These are phyloP conservation scores for Salix viminalis DNA, from an alignment of 345 rosid genomes.

Conservation along the genomic window DNA sequence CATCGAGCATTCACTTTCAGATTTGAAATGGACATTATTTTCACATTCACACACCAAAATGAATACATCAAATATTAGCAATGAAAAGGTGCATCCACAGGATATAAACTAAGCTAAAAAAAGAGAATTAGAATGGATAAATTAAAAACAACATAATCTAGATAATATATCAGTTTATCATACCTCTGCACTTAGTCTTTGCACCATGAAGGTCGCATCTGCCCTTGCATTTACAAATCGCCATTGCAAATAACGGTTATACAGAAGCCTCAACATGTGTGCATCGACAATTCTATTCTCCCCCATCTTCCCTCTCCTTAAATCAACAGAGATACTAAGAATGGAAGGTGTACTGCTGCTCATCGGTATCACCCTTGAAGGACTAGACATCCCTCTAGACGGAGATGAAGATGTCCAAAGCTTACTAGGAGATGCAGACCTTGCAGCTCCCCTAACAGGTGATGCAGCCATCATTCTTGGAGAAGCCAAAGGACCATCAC, in stretches of 20 bases:
- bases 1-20: neutral
- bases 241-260: constrained; percentile 79
- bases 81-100: neutral
- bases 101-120: neutral
- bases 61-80: neutral
- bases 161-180: constrained; percentile 1
- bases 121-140: neutral
- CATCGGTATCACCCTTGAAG: constrained; percentile 54
- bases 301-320: constrained; percentile 80
- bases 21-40: neutral
- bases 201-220: constrained; percentile 62
- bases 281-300: constrained; percentile 72
- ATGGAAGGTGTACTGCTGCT: constrained; percentile 60
- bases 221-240: constrained; percentile 81
- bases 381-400: constrained; percentile 62
- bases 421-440: constrained; percentile 82
- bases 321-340: constrained; percentile 79
- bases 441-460: constrained; percentile 48
- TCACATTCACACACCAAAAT: neutral
- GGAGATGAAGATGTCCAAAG: constrained; percentile 61
- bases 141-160: constrained; percentile 2
- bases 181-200: constrained; percentile 74
- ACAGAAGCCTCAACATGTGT: constrained; percentile 76
- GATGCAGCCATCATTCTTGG: constrained; percentile 61
- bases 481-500: constrained; percentile 50